A percentile compares a stretch with the other conserved stretches of the same genome.
These are phyloP conservation scores for Tulasnella sp. DNA, from an alignment of 768 basidiomycete species.

Conservation along the genomic window DNA sequence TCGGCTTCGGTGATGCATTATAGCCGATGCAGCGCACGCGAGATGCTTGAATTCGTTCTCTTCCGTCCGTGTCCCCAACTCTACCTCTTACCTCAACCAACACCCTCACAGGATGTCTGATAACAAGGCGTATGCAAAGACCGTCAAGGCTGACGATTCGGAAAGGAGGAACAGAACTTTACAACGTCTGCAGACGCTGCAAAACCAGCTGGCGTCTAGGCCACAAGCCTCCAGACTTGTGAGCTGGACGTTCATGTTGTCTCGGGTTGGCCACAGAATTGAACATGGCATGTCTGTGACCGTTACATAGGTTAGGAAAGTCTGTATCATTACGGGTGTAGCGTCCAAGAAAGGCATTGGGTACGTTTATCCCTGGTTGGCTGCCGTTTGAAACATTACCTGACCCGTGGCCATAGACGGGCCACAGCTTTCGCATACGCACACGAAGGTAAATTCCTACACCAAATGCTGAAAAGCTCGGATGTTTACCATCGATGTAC, in stretches of 20 bases:
- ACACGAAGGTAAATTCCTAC: conserved; percentile 31
- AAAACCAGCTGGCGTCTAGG: conserved; percentile 26
- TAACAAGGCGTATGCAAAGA: not conserved
- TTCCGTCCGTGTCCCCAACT: too few species aligned
- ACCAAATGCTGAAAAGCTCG: not conserved
- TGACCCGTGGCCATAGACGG: conserved; percentile 33
- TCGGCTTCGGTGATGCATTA: not conserved
- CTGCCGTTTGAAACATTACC: not conserved
- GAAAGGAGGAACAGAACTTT: conserved; percentile 22
- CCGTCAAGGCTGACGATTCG: not conserved
- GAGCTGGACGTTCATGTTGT: not conserved
- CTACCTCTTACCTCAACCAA: not conserved
- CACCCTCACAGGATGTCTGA: not conserved
- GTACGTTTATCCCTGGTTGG: conserved; percentile 49
- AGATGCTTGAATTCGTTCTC: not conserved
- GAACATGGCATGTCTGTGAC: not conserved
- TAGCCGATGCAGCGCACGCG: not conserved
- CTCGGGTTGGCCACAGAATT: not conserved
- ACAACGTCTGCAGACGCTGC: conserved; percentile 20
- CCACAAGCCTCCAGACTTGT: conserved; percentile 31
- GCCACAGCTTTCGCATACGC: conserved; percentile 38
- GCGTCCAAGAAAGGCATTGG: conserved; percentile 89
- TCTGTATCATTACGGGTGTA: conserved; percentile 86
- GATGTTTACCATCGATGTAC: not conserved
- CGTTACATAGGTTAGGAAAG: conserved; percentile 54